A percentile compares a stretch with the other conserved stretches of the same genome.
Evolutionary conservation across 257 asterid species (phyloP).

Genomic region (Mentha longifolia): DNA sequence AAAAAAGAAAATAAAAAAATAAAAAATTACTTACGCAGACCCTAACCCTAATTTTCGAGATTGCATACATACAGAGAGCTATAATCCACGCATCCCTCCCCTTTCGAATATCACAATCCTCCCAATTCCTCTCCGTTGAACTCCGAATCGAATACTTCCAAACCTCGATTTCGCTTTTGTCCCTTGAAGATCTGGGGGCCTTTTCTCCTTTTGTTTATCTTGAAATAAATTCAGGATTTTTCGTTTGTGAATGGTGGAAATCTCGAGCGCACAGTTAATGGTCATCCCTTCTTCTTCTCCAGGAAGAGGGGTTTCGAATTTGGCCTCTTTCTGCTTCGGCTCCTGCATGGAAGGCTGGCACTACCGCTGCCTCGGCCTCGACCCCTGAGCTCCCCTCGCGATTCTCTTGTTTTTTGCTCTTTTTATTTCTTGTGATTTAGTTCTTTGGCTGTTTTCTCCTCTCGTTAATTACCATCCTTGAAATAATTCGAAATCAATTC

Average conservation of each 20-base stretch:
- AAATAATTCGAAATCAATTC: not conserved
- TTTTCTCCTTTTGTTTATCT: not conserved
- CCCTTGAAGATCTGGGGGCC: constrained; percentile 9
- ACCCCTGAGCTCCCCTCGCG: constrained; percentile 54
- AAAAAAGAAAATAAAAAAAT: not conserved
- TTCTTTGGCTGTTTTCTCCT: constrained; percentile 32
- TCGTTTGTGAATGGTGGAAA: constrained; percentile 81
- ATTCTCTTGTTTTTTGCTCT: not conserved
- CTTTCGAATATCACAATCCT: constrained; percentile 20
- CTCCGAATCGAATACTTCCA: constrained; percentile 4
- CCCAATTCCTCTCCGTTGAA: constrained; percentile 12
- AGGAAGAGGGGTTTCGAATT: constrained; percentile 74
- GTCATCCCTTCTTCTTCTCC: constrained; percentile 70
- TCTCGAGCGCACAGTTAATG: constrained; percentile 57
- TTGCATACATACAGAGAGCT: constrained; percentile 17
- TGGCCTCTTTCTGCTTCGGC: constrained; percentile 63
- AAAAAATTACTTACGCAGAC: not conserved
- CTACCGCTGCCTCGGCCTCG: constrained; percentile 91
- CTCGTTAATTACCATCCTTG: constrained; percentile 14
- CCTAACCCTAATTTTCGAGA: constrained; percentile 33
- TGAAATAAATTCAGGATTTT: constrained; percentile 10
- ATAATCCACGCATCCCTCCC: constrained; percentile 30
- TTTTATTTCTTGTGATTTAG: constrained; percentile 5
- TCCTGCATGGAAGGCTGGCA: constrained; percentile 97
- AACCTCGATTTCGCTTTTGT: not conserved